phyloP scores from a whole-genome alignment of 192 early-diverging fungal genomes.

The Podochytrium sp. region DNA sequence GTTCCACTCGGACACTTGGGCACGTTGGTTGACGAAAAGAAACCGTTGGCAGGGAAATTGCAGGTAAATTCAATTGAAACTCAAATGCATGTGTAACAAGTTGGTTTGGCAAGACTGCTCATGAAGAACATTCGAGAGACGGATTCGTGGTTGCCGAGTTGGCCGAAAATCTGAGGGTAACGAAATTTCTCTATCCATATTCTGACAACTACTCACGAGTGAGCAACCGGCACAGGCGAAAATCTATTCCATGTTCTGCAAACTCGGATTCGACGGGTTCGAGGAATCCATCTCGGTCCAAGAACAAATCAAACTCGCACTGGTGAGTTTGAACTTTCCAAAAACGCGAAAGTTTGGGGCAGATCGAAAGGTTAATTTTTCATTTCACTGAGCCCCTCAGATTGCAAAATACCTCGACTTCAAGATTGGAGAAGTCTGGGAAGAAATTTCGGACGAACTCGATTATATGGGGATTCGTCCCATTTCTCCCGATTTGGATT shows the following conservation, averaged over 20 bases:
- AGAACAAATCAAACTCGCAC: constrained; percentile 40
- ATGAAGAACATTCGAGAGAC: constrained; percentile 16
- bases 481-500: constrained; percentile 50
- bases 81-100: not conserved
- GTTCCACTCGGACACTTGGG: constrained; percentile 12
- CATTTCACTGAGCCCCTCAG: too few species aligned
- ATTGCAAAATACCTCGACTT: constrained; percentile 59
- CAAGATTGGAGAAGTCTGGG: constrained; percentile 59
- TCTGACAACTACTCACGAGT: not conserved
- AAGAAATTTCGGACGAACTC: constrained; percentile 52
- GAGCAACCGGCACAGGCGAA: constrained; percentile 35
- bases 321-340: constrained; percentile 14
- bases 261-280: constrained; percentile 45
- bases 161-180: constrained; percentile 36
- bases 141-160: constrained; percentile 35
- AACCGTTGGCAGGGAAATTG: constrained; percentile 22
- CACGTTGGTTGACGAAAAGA: constrained; percentile 25
- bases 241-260: constrained; percentile 53
- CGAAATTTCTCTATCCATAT: not conserved
- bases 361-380: not conserved
- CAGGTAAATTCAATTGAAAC: not conserved
- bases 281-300: constrained; percentile 10
- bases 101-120: not conserved
- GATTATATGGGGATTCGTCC: constrained; percentile 51
- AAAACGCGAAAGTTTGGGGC: too few species aligned